phyloP scores from a whole-genome alignment of 257 asterid genomes.

The Ajuga chamaepitys region DNA sequence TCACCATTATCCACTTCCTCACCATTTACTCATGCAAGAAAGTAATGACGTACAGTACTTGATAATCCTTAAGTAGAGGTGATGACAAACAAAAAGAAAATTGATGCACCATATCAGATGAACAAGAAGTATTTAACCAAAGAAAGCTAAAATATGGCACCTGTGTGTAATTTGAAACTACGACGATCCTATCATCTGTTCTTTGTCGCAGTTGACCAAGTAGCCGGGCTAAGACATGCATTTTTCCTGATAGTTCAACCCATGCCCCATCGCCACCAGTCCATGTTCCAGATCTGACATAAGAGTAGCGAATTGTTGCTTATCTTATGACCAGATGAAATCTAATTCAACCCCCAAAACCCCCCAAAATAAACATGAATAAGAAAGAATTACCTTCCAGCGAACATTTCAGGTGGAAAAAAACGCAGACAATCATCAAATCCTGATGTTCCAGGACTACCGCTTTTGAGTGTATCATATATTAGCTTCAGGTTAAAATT shows the following conservation, averaged over 20 bases:
- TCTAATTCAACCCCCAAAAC: too few relatives aligned
- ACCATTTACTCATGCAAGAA: background rate
- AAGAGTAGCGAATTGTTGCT: constrained; percentile 4
- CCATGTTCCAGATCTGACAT: constrained; percentile 89
- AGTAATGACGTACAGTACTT: background rate
- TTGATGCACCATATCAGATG: background rate
- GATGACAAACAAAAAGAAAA: background rate
- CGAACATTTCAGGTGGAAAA: constrained; percentile 86
- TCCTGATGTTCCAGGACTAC: constrained; percentile 85
- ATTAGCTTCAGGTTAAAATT: constrained; percentile 52
- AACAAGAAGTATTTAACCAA: constrained; percentile 7
- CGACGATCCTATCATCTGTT: constrained; percentile 91
- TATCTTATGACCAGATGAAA: background rate
- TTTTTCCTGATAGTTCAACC: constrained; percentile 99
- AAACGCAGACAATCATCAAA: constrained; percentile 82
- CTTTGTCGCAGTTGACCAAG: constrained; percentile 83
- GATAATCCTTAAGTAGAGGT: background rate
- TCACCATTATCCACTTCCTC: background rate
- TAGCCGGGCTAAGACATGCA: constrained; percentile 90
- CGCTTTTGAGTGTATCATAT: constrained; percentile 79
- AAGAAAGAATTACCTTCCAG: constrained; percentile 60
- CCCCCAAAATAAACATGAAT: background rate
- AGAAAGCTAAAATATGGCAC: constrained; percentile 30
- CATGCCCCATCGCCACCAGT: constrained; percentile 94
- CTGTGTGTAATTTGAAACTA: constrained; percentile 98